These are phyloP conservation scores for Beta lomatogona DNA, from an alignment of 179 eudicot species.

Conservation along the genomic window DNA sequence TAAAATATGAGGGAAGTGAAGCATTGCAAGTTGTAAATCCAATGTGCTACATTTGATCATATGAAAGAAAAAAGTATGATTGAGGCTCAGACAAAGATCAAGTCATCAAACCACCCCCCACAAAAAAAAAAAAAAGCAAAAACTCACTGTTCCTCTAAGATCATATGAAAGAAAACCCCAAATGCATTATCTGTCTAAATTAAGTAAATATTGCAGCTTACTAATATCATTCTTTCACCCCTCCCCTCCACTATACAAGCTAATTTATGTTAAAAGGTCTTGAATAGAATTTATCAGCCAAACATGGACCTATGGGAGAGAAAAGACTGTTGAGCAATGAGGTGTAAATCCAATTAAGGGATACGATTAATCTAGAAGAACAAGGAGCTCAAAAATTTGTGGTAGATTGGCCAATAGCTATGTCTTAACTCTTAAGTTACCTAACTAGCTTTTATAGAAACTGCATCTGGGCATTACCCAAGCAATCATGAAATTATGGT, in stretches of 20 bases:
- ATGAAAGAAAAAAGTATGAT: neutral
- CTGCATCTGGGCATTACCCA: neutral
- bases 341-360: neutral
- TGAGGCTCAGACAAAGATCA: neutral
- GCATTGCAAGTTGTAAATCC: no score
- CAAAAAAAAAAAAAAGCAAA: no score
- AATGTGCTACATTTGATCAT: neutral
- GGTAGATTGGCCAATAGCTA: neutral
- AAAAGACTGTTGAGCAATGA: neutral
- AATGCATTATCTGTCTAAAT: neutral
- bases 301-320: neutral
- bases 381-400: neutral
- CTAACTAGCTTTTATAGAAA: neutral
- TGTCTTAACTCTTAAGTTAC: neutral
- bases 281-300: neutral
- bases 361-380: neutral
- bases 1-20: neutral
- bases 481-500: neutral
- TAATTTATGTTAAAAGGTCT: neutral
- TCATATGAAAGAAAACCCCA: neutral
- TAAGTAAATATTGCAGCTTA: neutral
- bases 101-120: neutral
- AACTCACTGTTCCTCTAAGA: no score
- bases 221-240: neutral
- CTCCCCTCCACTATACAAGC: no score